phyloP scores from a whole-genome alignment of 495 filamentous ascomycete species.

The Lasiosphaeria hispida region DNA sequence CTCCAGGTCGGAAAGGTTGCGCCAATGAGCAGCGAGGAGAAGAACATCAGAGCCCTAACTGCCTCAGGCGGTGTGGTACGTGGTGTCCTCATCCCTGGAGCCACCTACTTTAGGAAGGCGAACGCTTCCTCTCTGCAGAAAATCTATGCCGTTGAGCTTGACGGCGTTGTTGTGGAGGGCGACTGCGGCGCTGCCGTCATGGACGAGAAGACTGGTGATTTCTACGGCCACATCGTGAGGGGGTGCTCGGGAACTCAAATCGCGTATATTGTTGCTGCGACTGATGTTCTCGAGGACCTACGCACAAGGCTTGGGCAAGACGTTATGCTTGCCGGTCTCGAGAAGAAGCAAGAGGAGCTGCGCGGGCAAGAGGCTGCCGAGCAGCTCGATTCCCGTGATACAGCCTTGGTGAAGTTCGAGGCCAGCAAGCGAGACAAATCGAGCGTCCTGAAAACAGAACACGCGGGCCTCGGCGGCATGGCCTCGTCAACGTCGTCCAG shows the following conservation, averaged over 20 bases:
- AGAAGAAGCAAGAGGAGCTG: too few relatives aligned
- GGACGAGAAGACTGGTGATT: conserved; percentile 15
- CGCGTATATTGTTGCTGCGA: conserved; percentile 27
- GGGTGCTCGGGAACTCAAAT: conserved; percentile 21
- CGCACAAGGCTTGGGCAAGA: neutral
- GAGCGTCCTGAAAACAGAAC: too few relatives aligned
- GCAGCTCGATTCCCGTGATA: too few relatives aligned
- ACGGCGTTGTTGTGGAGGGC: conserved; percentile 9
- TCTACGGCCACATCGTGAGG: conserved; percentile 27
- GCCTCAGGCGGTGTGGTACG: neutral
- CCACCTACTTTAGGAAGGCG: neutral
- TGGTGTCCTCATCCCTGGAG: conserved; percentile 9
- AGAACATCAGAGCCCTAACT: conserved; percentile 3
- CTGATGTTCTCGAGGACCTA: conserved; percentile 15
- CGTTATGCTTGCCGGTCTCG: neutral
- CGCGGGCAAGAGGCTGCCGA: too few relatives aligned
- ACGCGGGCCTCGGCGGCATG: too few relatives aligned
- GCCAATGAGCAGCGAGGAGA: neutral
- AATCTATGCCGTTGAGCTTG: conserved; percentile 7
- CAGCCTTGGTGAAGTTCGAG: too few relatives aligned
- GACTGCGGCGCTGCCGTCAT: conserved; percentile 30
- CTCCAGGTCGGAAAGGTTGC: too few relatives aligned
- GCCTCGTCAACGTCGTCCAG: too few relatives aligned
- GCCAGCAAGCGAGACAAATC: too few relatives aligned
- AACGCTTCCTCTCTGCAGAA: neutral